A percentile compares a stretch with the other conserved stretches of the same genome.
These are phyloP conservation scores for Barbatosphaeria neglecta DNA, from an alignment of 495 filamentous ascomycete species.

Conservation along the genomic window DNA sequence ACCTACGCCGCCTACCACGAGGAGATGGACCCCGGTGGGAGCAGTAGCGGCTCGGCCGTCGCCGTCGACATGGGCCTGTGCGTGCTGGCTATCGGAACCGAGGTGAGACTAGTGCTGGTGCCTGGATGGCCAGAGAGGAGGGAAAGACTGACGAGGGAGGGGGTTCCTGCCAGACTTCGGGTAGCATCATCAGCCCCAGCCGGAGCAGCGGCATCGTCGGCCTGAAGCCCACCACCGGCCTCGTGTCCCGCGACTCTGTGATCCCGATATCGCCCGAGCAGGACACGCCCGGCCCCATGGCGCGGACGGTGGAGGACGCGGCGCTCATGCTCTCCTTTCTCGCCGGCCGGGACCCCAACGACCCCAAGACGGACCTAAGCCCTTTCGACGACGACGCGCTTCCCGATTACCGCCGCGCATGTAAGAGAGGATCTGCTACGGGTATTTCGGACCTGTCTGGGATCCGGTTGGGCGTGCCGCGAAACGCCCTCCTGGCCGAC, in stretches of 20 bases:
- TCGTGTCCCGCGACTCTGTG: slow-evolving; percentile 45
- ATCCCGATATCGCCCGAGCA: slow-evolving; percentile 48
- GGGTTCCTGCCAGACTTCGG: slow-evolving; percentile 30
- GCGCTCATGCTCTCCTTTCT: slow-evolving; percentile 49
- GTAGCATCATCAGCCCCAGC: slow-evolving; percentile 21
- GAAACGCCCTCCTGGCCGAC: slow-evolving; percentile 13
- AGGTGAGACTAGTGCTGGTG: background rate
- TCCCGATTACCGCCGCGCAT: slow-evolving; percentile 22
- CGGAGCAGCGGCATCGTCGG: slow-evolving; percentile 36
- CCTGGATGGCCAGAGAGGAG: background rate
- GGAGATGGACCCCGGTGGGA: slow-evolving; percentile 15
- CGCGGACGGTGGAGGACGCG: slow-evolving; percentile 48
- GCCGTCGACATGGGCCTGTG: background rate
- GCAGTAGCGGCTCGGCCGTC: slow-evolving; percentile 18
- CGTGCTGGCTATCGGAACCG: background rate
- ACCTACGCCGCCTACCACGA: slow-evolving; percentile 24
- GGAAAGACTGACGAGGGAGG: background rate
- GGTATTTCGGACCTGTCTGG: slow-evolving; percentile 16
- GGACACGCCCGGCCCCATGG: slow-evolving; percentile 53
- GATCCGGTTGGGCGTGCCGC: slow-evolving; percentile 21
- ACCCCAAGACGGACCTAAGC: slow-evolving; percentile 10
- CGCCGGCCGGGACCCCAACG: slow-evolving; percentile 33
- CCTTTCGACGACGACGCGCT: slow-evolving; percentile 17
- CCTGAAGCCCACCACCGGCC: slow-evolving; percentile 56
- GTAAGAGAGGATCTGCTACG: too few species aligned